Percentiles rank a stretch among this genome's conserved stretches.
phyloP scores from a whole-genome alignment of 768 basidiomycete species.

The Thelephora ganbajun region DNA sequence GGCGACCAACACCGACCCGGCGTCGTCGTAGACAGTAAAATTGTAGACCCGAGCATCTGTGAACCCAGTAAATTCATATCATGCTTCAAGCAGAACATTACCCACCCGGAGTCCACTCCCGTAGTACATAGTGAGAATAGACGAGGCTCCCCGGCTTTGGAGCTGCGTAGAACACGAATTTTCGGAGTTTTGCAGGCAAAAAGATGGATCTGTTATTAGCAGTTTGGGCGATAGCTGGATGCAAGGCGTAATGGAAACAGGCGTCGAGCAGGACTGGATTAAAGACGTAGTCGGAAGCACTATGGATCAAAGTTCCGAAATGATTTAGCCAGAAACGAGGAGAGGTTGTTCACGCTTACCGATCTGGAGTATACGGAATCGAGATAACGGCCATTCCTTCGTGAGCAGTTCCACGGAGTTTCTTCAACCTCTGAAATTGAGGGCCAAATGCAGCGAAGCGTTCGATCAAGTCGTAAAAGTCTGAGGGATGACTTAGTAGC shows the following conservation, averaged over 20 bases:
- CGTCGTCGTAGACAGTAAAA: neutral
- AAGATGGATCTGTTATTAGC: slow-evolving; percentile 18
- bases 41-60: neutral
- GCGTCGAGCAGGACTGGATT: slow-evolving; percentile 26
- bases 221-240: slow-evolving; percentile 18
- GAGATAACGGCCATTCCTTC: neutral
- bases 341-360: neutral
- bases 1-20: neutral
- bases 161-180: slow-evolving; percentile 7
- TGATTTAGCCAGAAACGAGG: neutral
- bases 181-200: slow-evolving; percentile 15
- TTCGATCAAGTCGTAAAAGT: slow-evolving; percentile 15
- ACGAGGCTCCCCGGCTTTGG: slow-evolving; percentile 9
- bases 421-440: neutral
- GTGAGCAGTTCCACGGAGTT: slow-evolving; percentile 1
- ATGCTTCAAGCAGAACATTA: neutral
- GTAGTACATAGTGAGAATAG: slow-evolving; percentile 14
- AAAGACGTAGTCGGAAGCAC: slow-evolving; percentile 15
- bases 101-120: slow-evolving; percentile 17
- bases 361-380: neutral
- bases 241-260: slow-evolving; percentile 19
- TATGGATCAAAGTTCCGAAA: neutral
- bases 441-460: slow-evolving; percentile 22
- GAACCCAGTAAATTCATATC: neutral
- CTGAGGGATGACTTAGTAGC: slow-evolving; percentile 5